Evolutionary conservation across 257 asterid species (phyloP).

Genomic region (Plantago major): DNA sequence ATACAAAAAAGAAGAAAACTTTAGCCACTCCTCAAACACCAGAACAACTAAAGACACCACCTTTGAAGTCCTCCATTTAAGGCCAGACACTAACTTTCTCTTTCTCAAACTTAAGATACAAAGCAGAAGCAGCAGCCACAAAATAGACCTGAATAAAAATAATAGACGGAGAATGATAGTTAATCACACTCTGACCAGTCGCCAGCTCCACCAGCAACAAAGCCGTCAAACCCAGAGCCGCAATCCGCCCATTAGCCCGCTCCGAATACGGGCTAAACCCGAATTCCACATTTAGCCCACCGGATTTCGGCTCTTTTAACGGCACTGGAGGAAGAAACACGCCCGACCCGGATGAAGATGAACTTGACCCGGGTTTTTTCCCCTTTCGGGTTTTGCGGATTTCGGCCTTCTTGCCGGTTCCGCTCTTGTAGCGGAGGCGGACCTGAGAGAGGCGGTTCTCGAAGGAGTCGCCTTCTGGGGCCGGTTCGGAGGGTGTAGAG

Average conservation of each 20-base stretch:
- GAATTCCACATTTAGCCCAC: conserved; percentile 77
- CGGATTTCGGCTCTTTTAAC: conserved; percentile 61
- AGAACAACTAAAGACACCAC: not conserved
- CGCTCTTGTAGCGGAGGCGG: conserved; percentile 74
- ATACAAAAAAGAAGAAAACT: too few relatives aligned
- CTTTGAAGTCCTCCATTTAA: not conserved
- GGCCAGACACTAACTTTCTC: conserved; percentile 87
- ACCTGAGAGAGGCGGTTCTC: conserved; percentile 65
- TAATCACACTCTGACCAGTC: conserved; percentile 76
- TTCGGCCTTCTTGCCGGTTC: conserved; percentile 82
- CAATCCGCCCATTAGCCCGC: conserved; percentile 74
- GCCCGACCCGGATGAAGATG: conserved; percentile 42
- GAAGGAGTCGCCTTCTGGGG: conserved; percentile 48
- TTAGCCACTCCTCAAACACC: not conserved
- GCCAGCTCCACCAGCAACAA: conserved; percentile 85
- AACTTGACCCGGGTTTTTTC: conserved; percentile 45
- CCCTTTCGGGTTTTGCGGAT: conserved; percentile 57
- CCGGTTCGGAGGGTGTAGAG: conserved; percentile 28
- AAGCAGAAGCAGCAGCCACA: conserved; percentile 77
- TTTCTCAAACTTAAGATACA: conserved; percentile 74
- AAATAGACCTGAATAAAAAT: conserved; percentile 75
- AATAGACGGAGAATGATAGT: conserved; percentile 80
- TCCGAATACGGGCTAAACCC: conserved; percentile 90
- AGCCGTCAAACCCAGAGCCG: conserved; percentile 72
- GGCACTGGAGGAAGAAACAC: conserved; percentile 83